Percentiles rank a stretch among this genome's conserved stretches.
phyloP scores from a whole-genome alignment of 495 filamentous ascomycete genomes.

The Bacidia gigantensis region DNA sequence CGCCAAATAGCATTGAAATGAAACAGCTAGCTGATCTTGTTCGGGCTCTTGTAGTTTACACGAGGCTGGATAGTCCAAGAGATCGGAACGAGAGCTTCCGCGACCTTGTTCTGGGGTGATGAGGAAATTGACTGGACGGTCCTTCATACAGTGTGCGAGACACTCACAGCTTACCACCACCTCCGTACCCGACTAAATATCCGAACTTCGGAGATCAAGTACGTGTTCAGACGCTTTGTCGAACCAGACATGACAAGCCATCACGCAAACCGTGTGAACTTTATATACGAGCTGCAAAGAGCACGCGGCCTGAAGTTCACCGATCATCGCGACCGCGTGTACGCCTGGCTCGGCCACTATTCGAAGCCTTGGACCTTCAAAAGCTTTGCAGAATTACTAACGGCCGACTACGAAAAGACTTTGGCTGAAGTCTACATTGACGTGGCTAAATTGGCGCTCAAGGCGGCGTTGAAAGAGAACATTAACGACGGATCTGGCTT shows the following conservation, averaged over 20 bases:
- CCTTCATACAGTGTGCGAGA: too few species aligned
- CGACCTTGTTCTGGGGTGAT: too few species aligned
- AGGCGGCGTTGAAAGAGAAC: background rate
- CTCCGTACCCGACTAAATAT: conserved; percentile 13
- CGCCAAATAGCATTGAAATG: too few species aligned
- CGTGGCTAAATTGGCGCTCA: background rate
- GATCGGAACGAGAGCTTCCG: too few species aligned
- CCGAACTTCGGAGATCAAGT: conserved; percentile 16
- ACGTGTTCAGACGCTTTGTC: conserved; percentile 18
- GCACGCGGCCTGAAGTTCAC: conserved; percentile 15
- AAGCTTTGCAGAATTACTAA: conserved; percentile 5
- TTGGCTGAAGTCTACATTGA: conserved; percentile 7
- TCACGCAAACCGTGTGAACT: conserved; percentile 20
- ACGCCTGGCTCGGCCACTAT: conserved; percentile 19
- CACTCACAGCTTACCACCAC: conserved; percentile 16
- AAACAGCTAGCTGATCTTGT: too few species aligned
- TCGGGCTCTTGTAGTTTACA: too few species aligned
- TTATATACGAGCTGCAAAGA: conserved; percentile 22
- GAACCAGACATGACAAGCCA: conserved; percentile 12
- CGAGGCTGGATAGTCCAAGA: too few species aligned
- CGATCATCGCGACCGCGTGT: conserved; percentile 20
- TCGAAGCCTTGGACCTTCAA: conserved; percentile 4
- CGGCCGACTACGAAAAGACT: conserved; percentile 13
- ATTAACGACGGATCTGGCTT: conserved; percentile 10
- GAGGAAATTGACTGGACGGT: too few species aligned